Evolutionary conservation across 2,329 filamentous ascomycete genomes (phyloP).

Genomic region (Colletotrichum orchidophilum): DNA sequence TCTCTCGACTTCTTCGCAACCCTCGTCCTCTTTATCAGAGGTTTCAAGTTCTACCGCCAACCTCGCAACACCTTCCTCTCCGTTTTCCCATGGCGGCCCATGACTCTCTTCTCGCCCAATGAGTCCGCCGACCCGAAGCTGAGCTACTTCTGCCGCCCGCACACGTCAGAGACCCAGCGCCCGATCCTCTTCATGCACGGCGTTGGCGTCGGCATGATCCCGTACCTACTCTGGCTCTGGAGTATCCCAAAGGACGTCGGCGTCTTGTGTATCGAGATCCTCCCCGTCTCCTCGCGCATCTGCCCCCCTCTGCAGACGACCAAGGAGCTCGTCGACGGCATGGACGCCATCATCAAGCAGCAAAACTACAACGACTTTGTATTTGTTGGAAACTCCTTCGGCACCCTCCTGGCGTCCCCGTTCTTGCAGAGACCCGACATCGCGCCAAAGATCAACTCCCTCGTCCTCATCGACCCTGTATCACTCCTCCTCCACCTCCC

Average conservation of each 20-base stretch:
- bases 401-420: slow-evolving; percentile 66
- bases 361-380: slow-evolving; percentile 69
- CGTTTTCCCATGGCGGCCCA: slow-evolving; percentile 68
- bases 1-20: slow-evolving; percentile 61
- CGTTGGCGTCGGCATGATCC: slow-evolving; percentile 73
- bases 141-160: slow-evolving; percentile 74
- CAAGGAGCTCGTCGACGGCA: slow-evolving; percentile 31
- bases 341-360: slow-evolving; percentile 60
- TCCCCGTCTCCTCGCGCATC: slow-evolving; percentile 72
- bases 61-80: slow-evolving; percentile 46
- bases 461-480: slow-evolving; percentile 68
- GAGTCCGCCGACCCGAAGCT: slow-evolving; percentile 59
- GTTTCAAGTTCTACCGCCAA: slow-evolving; percentile 61
- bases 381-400: slow-evolving; percentile 72
- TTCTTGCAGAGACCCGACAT: slow-evolving; percentile 48
- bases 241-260: slow-evolving; percentile 60
- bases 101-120: slow-evolving; percentile 54
- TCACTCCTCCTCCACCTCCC: slow-evolving; percentile 75
- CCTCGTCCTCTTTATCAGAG: slow-evolving; percentile 53
- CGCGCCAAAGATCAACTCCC: slow-evolving; percentile 56
- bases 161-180: slow-evolving; percentile 63
- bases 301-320: slow-evolving; percentile 50
- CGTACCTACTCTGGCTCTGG: slow-evolving; percentile 68
- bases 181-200: slow-evolving; percentile 77
- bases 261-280: slow-evolving; percentile 72